Conservation (phyloP, 805 yeast genomes). For the Barnettozyma wickerhamii region DNA sequence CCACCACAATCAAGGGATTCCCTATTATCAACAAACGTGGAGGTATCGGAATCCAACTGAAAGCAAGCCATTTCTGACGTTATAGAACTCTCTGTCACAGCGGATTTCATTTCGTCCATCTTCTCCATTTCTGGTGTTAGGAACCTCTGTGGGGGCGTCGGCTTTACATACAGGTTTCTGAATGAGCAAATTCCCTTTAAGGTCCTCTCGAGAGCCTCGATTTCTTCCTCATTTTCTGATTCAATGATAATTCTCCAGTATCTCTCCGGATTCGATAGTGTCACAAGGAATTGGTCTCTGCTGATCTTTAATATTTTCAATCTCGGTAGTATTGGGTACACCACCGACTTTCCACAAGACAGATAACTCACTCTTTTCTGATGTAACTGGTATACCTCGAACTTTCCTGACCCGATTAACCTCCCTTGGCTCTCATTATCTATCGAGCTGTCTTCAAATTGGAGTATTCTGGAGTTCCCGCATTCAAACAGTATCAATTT, state of each 20-base stretch:
- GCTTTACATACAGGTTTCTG: slow-evolving; percentile 33
- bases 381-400: slow-evolving; percentile 56
- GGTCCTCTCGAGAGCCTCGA: slow-evolving; percentile 24
- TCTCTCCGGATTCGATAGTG: slow-evolving; percentile 70
- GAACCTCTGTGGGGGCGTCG: not conserved
- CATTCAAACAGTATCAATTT: slow-evolving; percentile 17
- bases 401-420: slow-evolving; percentile 54
- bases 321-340: slow-evolving; percentile 70
- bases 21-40: slow-evolving; percentile 35
- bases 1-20: too few species aligned
- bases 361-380: slow-evolving; percentile 55
- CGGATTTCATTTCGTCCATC: slow-evolving; percentile 6
- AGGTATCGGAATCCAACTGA: slow-evolving; percentile 28
- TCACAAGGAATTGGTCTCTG: slow-evolving; percentile 48
- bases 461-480: slow-evolving; percentile 19
- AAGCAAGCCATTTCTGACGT: slow-evolving; percentile 34
- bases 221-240: slow-evolving; percentile 15
- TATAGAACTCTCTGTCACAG: slow-evolving; percentile 26
- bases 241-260: slow-evolving; percentile 56
- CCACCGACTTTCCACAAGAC: slow-evolving; percentile 54
- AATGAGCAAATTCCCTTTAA: slow-evolving; percentile 34
- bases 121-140: not conserved
- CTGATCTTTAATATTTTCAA: slow-evolving; percentile 51
- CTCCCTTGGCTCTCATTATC: slow-evolving; percentile 33
- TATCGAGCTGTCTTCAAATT: slow-evolving; percentile 20